Conservation (phyloP, 2,329 filamentous ascomycete species). For the Alternaria sp. region DNA sequence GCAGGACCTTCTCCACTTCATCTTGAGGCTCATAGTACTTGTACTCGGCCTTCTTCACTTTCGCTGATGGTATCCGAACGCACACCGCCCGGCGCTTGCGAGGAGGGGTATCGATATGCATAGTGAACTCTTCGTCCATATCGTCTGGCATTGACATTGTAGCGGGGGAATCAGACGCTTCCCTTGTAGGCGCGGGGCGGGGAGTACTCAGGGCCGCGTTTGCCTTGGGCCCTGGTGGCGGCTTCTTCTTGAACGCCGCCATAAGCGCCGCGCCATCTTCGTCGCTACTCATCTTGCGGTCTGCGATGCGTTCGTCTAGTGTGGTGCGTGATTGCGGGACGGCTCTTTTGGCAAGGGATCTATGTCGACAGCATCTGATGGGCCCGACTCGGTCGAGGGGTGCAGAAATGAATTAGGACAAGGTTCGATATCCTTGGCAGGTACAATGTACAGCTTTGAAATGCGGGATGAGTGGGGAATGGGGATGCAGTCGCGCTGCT, state of each 20-base stretch:
- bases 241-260: conserved; percentile 34
- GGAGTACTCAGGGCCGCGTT: neutral
- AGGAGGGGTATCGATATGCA: neutral
- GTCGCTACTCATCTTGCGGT: conserved; percentile 31
- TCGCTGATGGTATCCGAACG: conserved; percentile 36
- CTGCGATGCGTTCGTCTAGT: neutral
- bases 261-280: conserved; percentile 34
- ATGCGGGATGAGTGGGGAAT: neutral
- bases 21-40: conserved; percentile 40
- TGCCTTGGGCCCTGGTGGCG: neutral
- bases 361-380: neutral
- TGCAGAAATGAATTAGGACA: neutral
- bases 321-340: neutral
- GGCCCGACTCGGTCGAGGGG: neutral
- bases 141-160: conserved; percentile 22
- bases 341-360: neutral
- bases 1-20: conserved; percentile 50
- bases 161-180: conserved; percentile 20
- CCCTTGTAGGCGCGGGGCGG: neutral
- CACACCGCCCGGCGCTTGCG: conserved; percentile 22
- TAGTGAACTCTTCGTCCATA: neutral
- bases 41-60: conserved; percentile 41
- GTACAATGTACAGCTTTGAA: neutral
- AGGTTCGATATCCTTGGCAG: neutral
- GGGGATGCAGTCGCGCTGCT: neutral